Evolutionary conservation across 1,139 yeast species (phyloP).

Genomic region (Sugiyamaella paludigena): DNA sequence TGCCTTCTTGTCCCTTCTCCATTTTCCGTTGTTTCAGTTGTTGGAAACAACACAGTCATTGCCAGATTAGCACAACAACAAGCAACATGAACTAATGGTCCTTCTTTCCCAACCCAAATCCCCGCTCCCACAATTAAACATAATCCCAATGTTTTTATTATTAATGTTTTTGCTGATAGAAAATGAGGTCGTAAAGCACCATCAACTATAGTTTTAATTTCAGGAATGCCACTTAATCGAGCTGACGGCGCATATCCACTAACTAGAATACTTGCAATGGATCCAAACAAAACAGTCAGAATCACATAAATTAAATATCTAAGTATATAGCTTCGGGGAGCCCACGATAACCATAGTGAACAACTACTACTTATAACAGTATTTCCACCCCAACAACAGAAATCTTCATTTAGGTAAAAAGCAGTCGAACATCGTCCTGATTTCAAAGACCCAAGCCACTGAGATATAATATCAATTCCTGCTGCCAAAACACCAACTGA

Average conservation of each 20-base stretch:
- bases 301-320: slow-evolving; percentile 40
- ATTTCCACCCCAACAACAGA: slow-evolving; percentile 40
- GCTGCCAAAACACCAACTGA: slow-evolving; percentile 60
- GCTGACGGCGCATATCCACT: slow-evolving; percentile 45
- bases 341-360: slow-evolving; percentile 46
- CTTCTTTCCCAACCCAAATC: slow-evolving; percentile 88
- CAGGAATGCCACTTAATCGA: slow-evolving; percentile 68
- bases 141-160: slow-evolving; percentile 54
- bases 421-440: slow-evolving; percentile 46
- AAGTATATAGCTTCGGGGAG: slow-evolving; percentile 35
- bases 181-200: slow-evolving; percentile 54
- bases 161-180: slow-evolving; percentile 48
- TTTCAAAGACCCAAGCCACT: slow-evolving; percentile 62
- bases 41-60: slow-evolving; percentile 31
- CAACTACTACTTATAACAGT: slow-evolving; percentile 33
- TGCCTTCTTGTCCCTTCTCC: no score
- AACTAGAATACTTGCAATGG: slow-evolving; percentile 39
- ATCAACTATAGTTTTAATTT: slow-evolving; percentile 59
- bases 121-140: slow-evolving; percentile 76
- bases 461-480: slow-evolving; percentile 56
- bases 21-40: no score
- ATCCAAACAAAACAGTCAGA: slow-evolving; percentile 37
- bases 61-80: slow-evolving; percentile 58
- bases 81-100: slow-evolving; percentile 86
- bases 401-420: slow-evolving; percentile 39